Evolutionary conservation across 495 filamentous ascomycete species (phyloP), one percentile per base, ranked within the genome.

Genomic region (Aspergillus homomorphus): DNA sequence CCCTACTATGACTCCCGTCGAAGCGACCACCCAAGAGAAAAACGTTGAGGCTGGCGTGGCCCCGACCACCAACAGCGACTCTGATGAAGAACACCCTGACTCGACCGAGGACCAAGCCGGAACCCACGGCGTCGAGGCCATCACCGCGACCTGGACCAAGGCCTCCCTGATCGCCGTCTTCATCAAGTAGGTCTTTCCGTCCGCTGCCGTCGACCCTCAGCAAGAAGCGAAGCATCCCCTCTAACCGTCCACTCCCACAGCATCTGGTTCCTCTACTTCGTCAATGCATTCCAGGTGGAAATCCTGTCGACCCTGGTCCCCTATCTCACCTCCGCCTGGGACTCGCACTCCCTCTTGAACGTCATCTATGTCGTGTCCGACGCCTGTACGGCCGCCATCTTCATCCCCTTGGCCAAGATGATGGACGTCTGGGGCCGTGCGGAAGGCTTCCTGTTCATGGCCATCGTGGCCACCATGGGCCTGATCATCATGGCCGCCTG

Each of bases 381-480:
- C 45, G 76, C 64, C 38, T 67, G 75, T 54, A 56, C 72, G 0
- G 70, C 69, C 10, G 72, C 72, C 10, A 64, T 64, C 4, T 77
- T 69, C 54, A 69, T 89, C 45, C 80, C 87, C 2, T 69, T 88
- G 19, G 87, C 85, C 45, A 89, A 89, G 69, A 74, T 87, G 43
- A 75, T 89, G 64, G 86, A 91, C 62, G 71, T 87, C 23, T 89
- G 80, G 76, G 87, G 86, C 55, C 67, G 84, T 66, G 62, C 82
- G 62, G 67, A 80, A 51, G 79, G 78, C 33, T 89, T 87, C 62
- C 71, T 68, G 14, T 45, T 78, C 54, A 75, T 77, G 73, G 53
- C 71, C 0, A 19, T 60, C 10, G 67, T 76, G 43, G 64, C 70
- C 1, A 77, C 71, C 0, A 28, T 80, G 2, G 72, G 74, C 7